Percentiles rank a stretch among this genome's conserved stretches.
phyloP scores from a whole-genome alignment of 163 green algal genomes.

The Scenedesmus sp. region DNA sequence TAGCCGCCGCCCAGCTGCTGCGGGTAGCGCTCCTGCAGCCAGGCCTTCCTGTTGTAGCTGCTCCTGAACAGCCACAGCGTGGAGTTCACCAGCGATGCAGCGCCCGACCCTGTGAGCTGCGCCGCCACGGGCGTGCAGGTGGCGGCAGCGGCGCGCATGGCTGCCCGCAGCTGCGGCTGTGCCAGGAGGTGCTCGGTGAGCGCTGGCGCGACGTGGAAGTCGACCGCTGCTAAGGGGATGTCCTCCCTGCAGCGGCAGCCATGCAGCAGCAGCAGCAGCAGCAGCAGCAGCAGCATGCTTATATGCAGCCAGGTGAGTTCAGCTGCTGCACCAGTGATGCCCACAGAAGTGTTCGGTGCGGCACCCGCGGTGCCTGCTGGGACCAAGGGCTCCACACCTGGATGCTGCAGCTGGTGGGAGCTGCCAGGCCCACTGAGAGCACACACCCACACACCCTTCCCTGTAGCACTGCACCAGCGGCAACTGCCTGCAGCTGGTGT shows the following conservation, averaged over 20 bases:
- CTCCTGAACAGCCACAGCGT: constrained; percentile 40
- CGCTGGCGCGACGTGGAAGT: constrained; percentile 21
- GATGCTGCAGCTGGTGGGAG: background rate
- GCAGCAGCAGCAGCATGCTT: background rate
- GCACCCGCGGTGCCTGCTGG: too few species aligned
- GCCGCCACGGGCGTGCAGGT: constrained; percentile 12
- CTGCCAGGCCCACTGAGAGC: too few species aligned
- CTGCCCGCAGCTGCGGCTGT: constrained; percentile 21
- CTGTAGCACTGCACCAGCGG: too few species aligned
- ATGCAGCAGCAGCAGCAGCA: too few species aligned
- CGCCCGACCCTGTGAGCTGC: background rate
- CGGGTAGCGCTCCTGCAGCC: constrained; percentile 28
- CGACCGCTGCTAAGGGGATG: constrained; percentile 31
- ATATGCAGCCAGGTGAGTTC: background rate
- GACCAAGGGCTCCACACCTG: too few species aligned
- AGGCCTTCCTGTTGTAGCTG: constrained; percentile 34
- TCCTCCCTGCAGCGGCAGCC: constrained; percentile 34
- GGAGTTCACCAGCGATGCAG: background rate
- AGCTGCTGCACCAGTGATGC: background rate
- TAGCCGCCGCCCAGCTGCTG: background rate
- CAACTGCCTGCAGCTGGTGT: too few species aligned
- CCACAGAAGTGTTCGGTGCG: too few species aligned
- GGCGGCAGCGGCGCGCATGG: background rate
- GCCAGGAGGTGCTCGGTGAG: constrained; percentile 5
- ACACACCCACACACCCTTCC: too few species aligned